Evolutionary conservation across 2,329 filamentous ascomycete genomes (phyloP).

Genomic region (Pseudogymnoascus sp.): DNA sequence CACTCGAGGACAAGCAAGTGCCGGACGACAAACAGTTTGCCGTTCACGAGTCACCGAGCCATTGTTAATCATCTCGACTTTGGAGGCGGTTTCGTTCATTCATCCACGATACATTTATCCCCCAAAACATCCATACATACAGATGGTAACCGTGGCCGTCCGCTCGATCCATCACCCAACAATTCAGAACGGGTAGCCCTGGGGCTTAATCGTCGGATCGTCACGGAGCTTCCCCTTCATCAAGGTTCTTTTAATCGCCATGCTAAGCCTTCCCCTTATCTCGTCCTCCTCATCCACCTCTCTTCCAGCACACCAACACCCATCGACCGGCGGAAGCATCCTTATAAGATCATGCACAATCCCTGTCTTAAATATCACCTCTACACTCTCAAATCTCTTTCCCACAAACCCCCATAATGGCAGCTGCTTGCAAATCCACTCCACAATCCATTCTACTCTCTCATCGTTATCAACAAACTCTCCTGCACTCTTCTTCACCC

Average conservation of each 20-base stretch:
- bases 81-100: too few species aligned
- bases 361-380: not conserved
- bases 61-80: too few species aligned
- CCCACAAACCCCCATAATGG: not conserved
- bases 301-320: not conserved
- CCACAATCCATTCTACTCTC: too few species aligned
- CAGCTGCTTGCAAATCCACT: not conserved
- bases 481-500: too few species aligned
- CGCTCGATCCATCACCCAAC: too few species aligned
- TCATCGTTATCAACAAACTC: too few species aligned
- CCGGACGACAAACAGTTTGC: too few species aligned
- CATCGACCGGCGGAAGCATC: not conserved
- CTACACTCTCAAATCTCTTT: not conserved
- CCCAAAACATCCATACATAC: too few species aligned
- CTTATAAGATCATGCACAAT: not conserved
- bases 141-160: too few species aligned
- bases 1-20: too few species aligned
- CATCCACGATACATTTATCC: too few species aligned
- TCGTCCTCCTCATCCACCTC: not conserved
- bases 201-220: not conserved
- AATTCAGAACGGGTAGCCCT: not conserved
- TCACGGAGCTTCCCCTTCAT: not conserved
- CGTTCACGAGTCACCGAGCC: too few species aligned
- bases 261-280: not conserved
- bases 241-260: not conserved